Percentiles rank a stretch among this genome's conserved stretches.
Conservation (phyloP, 192 early-diverging fungal genomes). For the Coemansia erecta region DNA sequence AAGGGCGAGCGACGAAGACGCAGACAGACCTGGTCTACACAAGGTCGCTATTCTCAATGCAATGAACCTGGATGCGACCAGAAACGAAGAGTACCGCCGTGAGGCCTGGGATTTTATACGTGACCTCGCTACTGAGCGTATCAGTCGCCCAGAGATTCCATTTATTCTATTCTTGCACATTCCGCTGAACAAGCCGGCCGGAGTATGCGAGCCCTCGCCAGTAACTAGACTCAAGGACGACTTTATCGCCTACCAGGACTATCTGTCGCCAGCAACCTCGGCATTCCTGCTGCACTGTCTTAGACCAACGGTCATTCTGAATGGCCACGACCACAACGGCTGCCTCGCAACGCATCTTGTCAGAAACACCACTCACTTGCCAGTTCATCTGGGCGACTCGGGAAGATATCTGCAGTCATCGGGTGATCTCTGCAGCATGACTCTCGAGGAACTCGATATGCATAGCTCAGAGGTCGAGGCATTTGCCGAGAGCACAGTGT, state of each 20-base stretch:
- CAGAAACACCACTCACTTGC: neutral
- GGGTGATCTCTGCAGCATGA: constrained; percentile 27
- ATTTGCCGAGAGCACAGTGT: constrained; percentile 21
- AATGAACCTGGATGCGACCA: constrained; percentile 47
- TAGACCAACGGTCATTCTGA: constrained; percentile 57
- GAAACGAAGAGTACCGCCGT: constrained; percentile 42
- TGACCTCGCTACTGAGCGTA: constrained; percentile 28
- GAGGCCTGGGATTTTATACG: constrained; percentile 60
- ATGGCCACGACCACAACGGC: constrained; percentile 66
- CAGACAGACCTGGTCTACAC: constrained; percentile 6
- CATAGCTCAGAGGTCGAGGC: constrained; percentile 21
- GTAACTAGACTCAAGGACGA: constrained; percentile 38
- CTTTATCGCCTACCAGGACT: constrained; percentile 59
- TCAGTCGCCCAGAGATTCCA: constrained; percentile 31
- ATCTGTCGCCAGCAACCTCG: constrained; percentile 57
- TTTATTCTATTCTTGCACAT: constrained; percentile 61
- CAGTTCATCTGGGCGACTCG: constrained; percentile 11
- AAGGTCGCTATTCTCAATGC: constrained; percentile 47
- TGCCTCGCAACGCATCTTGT: constrained; percentile 53
- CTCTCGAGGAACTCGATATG: constrained; percentile 24
- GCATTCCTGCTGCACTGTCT: constrained; percentile 58
- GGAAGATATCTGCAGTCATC: constrained; percentile 6
- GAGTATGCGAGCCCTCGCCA: constrained; percentile 55
- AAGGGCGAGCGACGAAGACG: neutral
- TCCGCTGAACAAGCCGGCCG: constrained; percentile 58